These are phyloP conservation scores for Aspergillus awamori DNA, from an alignment of 2,329 filamentous ascomycete species.

Conservation along the genomic window DNA sequence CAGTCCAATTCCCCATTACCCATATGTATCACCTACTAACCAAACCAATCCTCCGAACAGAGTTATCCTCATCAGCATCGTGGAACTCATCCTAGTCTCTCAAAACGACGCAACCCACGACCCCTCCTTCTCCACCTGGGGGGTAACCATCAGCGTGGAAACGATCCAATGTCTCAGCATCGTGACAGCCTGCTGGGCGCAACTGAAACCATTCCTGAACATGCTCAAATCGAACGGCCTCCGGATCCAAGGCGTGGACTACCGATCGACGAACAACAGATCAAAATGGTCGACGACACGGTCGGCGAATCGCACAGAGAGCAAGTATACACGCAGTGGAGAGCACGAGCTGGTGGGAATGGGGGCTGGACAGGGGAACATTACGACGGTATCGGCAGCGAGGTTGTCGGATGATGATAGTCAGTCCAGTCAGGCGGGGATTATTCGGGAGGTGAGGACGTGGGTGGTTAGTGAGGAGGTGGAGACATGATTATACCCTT, in stretches of 20 bases:
- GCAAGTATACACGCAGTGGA: neutral
- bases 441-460: slow-evolving; percentile 22
- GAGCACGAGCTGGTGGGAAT: slow-evolving; percentile 8
- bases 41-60: slow-evolving; percentile 5
- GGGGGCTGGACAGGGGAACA: slow-evolving; percentile 7
- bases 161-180: slow-evolving; percentile 29
- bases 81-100: slow-evolving; percentile 19
- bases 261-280: neutral
- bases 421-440: slow-evolving; percentile 23
- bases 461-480: slow-evolving; percentile 17
- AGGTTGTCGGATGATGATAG: slow-evolving; percentile 22
- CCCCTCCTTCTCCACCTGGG: slow-evolving; percentile 23
- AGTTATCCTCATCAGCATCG: slow-evolving; percentile 19
- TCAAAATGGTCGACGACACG: neutral
- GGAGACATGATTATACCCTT: neutral
- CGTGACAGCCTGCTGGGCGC: slow-evolving; percentile 28
- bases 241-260: slow-evolving; percentile 19
- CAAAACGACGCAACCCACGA: slow-evolving; percentile 17
- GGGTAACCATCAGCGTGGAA: slow-evolving; percentile 22
- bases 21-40: neutral
- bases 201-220: slow-evolving; percentile 26
- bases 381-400: slow-evolving; percentile 17
- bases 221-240: slow-evolving; percentile 26
- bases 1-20: slow-evolving; percentile 5
- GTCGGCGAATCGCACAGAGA: neutral